These are phyloP conservation scores for Skeletonema menzelii DNA, from an alignment of 108 stramenopile species.

Conservation along the genomic window DNA sequence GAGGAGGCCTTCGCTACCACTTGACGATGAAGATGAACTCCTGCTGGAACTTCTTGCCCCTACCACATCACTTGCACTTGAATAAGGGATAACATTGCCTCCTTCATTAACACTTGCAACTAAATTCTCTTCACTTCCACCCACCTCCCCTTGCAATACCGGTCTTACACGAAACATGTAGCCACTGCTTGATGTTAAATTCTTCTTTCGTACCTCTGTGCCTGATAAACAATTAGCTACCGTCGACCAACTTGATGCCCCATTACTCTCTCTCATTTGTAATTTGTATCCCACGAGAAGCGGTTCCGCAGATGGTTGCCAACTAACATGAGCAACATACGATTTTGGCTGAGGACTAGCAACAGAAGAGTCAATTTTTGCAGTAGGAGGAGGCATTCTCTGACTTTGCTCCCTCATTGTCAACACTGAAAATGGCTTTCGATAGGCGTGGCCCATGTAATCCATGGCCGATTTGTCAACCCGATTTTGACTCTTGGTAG, in stretches of 20 bases:
- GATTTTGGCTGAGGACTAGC: slow-evolving; percentile 48
- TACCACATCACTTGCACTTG: slow-evolving; percentile 55
- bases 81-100: slow-evolving; percentile 54
- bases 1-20: slow-evolving; percentile 12
- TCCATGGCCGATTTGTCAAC: slow-evolving; percentile 43
- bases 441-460: slow-evolving; percentile 34
- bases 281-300: slow-evolving; percentile 54
- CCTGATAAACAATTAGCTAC: slow-evolving; percentile 61
- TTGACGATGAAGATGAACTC: background rate
- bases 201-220: slow-evolving; percentile 75
- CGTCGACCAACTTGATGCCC: slow-evolving; percentile 62
- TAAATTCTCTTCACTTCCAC: slow-evolving; percentile 32
- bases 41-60: slow-evolving; percentile 31
- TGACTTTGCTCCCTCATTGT: slow-evolving; percentile 41
- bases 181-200: slow-evolving; percentile 60
- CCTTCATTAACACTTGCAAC: slow-evolving; percentile 38
- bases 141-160: slow-evolving; percentile 38
- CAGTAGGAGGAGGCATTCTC: slow-evolving; percentile 37
- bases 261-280: slow-evolving; percentile 80
- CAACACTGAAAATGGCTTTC: slow-evolving; percentile 29
- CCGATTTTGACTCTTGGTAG: slow-evolving; percentile 26
- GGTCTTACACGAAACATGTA: slow-evolving; percentile 82
- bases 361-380: slow-evolving; percentile 31
- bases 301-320: slow-evolving; percentile 15
- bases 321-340: slow-evolving; percentile 53